Evolutionary conservation across 1,139 yeast species (phyloP), one percentile per base, ranked within the genome.

Genomic region (Candida glucosophila): DNA sequence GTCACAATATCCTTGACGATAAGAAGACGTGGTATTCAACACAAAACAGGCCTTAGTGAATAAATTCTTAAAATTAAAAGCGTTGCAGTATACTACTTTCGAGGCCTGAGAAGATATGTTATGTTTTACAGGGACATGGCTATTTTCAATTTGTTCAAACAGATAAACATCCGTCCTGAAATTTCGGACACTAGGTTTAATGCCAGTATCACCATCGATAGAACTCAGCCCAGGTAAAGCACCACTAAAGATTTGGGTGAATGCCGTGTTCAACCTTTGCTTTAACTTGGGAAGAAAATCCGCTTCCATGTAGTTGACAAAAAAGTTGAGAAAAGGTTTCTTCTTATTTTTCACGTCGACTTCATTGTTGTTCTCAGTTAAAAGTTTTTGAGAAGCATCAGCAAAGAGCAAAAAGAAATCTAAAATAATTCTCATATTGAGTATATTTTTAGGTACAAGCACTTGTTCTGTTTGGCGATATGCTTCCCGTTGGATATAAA

Each of bases 351-450:
- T 23, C n/a, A 13, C 16, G 4, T 29, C 28, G 7, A 32, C 29
- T 6, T 34, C 35, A 6, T 27, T 34, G 5, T 20, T 23, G 22
- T 42, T 40, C 24, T 44, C 39, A 3, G 35, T 22, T 28, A 57
- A 52, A 4, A 58, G 29, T 19, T 40, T 46, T 20, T 56, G 58
- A 1, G 77, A 58, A 3, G 74, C 67, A 14, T 74, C 72, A 14
- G 69, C 52, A 39, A 77, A 77, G 9, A 69, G 52, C 26, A 77
- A 63, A 17, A 77, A 69, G 26, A 72, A 69, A 30, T 75, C 83
- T 31, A 77, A 49, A 15, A 85, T 68, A 3, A 82, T 69, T 37
- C 92, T 68, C 77, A 86, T 82, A 42, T 86, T 83, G 52, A 80
- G 76, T n/a, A 85, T 68, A 41, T 76, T 76, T 4, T 85, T 74